Evolutionary conservation across 2,329 filamentous ascomycete species (phyloP).

Genomic region (Phaeosphaeria sp.): DNA sequence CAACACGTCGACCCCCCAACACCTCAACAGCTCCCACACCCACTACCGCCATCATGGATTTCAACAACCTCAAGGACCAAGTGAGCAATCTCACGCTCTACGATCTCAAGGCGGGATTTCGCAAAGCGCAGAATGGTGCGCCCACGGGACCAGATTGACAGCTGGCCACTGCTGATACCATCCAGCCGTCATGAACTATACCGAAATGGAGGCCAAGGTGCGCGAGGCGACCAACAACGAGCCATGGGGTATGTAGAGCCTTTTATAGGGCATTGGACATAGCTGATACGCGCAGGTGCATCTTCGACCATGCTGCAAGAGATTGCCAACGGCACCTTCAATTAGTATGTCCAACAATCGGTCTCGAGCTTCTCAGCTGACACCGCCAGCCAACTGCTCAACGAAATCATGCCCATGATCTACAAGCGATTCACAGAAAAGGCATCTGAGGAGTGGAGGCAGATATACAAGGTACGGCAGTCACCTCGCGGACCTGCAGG

Average conservation of each 20-base stretch:
- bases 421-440: slow-evolving; percentile 99
- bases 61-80: slow-evolving; percentile 82
- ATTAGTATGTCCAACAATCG: slow-evolving; percentile 73
- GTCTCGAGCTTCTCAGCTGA: slow-evolving; percentile 21
- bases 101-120: slow-evolving; percentile 91
- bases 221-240: slow-evolving; percentile 99
- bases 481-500: background rate
- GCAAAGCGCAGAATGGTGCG: slow-evolving; percentile 96
- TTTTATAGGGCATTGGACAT: slow-evolving; percentile 45
- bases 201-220: slow-evolving; percentile 74
- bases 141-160: slow-evolving; percentile 9
- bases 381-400: slow-evolving; percentile 79
- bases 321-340: slow-evolving; percentile 96
- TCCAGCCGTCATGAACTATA: slow-evolving; percentile 95
- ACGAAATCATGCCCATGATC: slow-evolving; percentile 99
- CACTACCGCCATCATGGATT: slow-evolving; percentile 70
- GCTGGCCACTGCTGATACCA: slow-evolving; percentile 35
- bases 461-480: slow-evolving; percentile 87
- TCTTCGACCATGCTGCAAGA: slow-evolving; percentile 93
- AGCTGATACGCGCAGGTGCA: slow-evolving; percentile 57
- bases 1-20: slow-evolving; percentile 8
- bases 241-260: slow-evolving; percentile 81
- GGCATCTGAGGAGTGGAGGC: slow-evolving; percentile 95
- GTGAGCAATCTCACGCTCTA: slow-evolving; percentile 93
- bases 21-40: slow-evolving; percentile 6